phyloP scores from a whole-genome alignment of 345 rosid species.

The Turritis glabra region DNA sequence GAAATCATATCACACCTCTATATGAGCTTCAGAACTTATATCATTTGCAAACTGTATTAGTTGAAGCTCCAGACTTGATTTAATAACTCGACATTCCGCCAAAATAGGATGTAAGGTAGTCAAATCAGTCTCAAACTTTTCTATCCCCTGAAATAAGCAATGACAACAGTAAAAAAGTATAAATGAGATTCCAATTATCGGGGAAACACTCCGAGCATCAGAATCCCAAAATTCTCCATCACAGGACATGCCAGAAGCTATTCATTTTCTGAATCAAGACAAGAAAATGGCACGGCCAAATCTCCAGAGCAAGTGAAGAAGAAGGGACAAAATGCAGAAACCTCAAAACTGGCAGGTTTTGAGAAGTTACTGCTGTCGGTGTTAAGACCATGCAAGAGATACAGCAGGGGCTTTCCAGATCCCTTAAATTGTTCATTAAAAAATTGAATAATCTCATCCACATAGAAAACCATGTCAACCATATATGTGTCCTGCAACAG shows the following conservation, averaged over 20 bases:
- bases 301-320: conserved; percentile 23
- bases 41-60: conserved; percentile 90
- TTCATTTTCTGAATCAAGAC: conserved; percentile 18
- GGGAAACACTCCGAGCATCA: conserved; percentile 9
- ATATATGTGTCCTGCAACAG: conserved; percentile 66
- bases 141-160: conserved; percentile 63
- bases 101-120: conserved; percentile 76
- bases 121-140: conserved; percentile 67
- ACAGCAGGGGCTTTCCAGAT: conserved; percentile 60
- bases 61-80: conserved; percentile 81
- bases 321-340: conserved; percentile 29
- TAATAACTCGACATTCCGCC: conserved; percentile 91
- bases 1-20: conserved; percentile 57
- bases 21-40: conserved; percentile 96
- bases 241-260: conserved; percentile 6
- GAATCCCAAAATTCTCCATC: not conserved
- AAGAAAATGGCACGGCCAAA: not conserved
- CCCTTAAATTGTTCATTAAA: conserved; percentile 54
- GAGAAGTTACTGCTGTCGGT: conserved; percentile 83
- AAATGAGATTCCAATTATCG: conserved; percentile 7
- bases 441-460: conserved; percentile 68
- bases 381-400: conserved; percentile 84
- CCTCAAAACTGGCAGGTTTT: conserved; percentile 87
- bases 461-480: conserved; percentile 65
- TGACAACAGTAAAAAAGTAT: not conserved